Base-by-base conservation (phyloP, 1,284 basidiomycete genomes). In the Austroboletus niveus region DNA sequence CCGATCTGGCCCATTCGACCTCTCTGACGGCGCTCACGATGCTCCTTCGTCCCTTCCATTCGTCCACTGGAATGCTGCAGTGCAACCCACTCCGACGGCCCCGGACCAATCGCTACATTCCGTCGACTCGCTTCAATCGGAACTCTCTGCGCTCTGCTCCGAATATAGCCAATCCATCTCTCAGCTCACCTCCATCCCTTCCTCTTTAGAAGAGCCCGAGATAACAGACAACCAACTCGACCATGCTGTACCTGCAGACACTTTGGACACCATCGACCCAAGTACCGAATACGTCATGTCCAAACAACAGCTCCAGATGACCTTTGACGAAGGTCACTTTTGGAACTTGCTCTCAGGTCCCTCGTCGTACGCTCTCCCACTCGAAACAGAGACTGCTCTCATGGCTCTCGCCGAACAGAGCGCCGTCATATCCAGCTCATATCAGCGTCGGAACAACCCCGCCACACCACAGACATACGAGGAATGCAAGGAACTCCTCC, bases 401-500 rank as follows among this genome's bases (percentile, higher is more conserved):
- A 58, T 64, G 14, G 53, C 64, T 0, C 73, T 89, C 14, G 68
- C 73, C 11, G 61, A 74, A 31, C 79, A 75, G 55, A 88, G 86
- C 59, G 66, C 67, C 27, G 44, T 71, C 11, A 76, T 91, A 59
- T 79, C 78, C 8, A 74, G 78, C 43, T 87, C 85, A 2, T 91
- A 86, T 57, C 68, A 78, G 48, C 75, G 82, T 35, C 77, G 87
- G 8, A 78, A 71, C 44, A 76, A 79, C 54, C 67, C 78, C 2
- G 87, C 89, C 0, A 84, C 81, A 0, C 39, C 66, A 8, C 67
- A 74, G 41, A 89, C 84, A 1, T 92, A 88, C 59, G 65, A 71
- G 0, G 81, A 92, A 60, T 78, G 79, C 56, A 83, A 75, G 58
- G 75, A 79, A 45, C 78, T 94, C 15, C 61, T 94, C 5, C 60